Conservation (phyloP, 1,139 yeast genomes). For the Geotrichum europaeum region DNA sequence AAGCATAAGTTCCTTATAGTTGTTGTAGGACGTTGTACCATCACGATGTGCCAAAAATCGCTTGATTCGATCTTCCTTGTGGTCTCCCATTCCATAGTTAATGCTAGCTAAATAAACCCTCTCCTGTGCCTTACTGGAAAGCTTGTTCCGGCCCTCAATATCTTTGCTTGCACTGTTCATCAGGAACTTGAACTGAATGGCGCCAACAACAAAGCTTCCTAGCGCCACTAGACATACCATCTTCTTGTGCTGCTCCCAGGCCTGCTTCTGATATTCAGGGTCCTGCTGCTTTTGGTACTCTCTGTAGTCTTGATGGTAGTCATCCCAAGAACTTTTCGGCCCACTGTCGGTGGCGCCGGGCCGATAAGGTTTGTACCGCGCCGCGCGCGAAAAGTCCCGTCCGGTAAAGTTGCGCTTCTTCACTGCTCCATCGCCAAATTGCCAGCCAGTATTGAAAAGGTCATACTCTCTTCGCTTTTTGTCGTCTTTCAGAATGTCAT, state of each 20-base stretch:
- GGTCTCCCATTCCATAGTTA: slow-evolving; percentile 16
- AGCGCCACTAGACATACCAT: slow-evolving; percentile 26
- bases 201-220: slow-evolving; percentile 26
- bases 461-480: slow-evolving; percentile 42
- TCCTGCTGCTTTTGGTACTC: slow-evolving; percentile 21
- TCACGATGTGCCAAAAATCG: slow-evolving; percentile 16
- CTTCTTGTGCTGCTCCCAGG: slow-evolving; percentile 28
- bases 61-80: slow-evolving; percentile 11
- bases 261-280: slow-evolving; percentile 28
- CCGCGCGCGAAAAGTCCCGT: slow-evolving; percentile 14
- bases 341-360: slow-evolving; percentile 2
- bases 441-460: slow-evolving; percentile 19
- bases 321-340: slow-evolving; percentile 26
- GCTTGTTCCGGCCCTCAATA: slow-evolving; percentile 7
- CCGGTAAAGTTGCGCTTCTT: slow-evolving; percentile 31
- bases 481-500: slow-evolving; percentile 61
- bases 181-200: slow-evolving; percentile 25
- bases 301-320: slow-evolving; percentile 18
- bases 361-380: slow-evolving; percentile 5
- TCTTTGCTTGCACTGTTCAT: slow-evolving; percentile 13
- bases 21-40: slow-evolving; percentile 11
- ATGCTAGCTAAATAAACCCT: slow-evolving; percentile 10
- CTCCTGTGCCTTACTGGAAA: slow-evolving; percentile 8
- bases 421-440: slow-evolving; percentile 26
- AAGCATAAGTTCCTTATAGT: slow-evolving; percentile 8